phyloP scores from a whole-genome alignment of 2,329 filamentous ascomycete genomes.

The Penicillium aurantiogriseum region DNA sequence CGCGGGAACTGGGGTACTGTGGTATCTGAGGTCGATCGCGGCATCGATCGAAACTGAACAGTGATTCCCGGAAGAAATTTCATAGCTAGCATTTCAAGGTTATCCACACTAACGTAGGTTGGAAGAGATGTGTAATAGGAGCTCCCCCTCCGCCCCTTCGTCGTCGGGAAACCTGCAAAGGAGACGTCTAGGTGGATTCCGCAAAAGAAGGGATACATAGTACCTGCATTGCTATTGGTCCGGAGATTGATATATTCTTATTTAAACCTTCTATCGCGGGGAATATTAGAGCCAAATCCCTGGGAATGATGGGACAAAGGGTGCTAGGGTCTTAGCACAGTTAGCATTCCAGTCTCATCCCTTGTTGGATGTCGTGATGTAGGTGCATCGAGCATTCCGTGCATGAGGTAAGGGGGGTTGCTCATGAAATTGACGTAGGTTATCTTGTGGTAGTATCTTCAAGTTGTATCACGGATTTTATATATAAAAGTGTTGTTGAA shows the following conservation, averaged over 20 bases:
- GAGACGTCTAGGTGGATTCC: conserved; percentile 1
- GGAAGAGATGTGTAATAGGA: not conserved
- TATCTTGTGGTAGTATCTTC: not conserved
- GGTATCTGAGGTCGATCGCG: not conserved
- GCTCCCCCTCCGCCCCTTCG: not conserved
- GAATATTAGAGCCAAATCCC: not conserved
- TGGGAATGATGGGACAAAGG: conserved; percentile 8
- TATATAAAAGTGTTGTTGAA: not conserved
- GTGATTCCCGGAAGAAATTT: not conserved
- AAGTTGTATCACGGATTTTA: not conserved
- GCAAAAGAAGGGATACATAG: conserved; percentile 1
- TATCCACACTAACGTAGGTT: not conserved
- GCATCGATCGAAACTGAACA: not conserved
- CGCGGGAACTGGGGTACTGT: not conserved
- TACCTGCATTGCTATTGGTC: not conserved
- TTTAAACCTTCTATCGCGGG: not conserved
- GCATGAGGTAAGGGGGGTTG: not conserved
- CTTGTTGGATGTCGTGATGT: conserved; percentile 1
- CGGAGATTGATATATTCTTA: not conserved
- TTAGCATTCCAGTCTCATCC: conserved; percentile 3
- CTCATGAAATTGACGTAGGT: not conserved
- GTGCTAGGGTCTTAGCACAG: not conserved
- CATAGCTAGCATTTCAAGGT: conserved; percentile 1
- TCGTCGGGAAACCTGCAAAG: not conserved
- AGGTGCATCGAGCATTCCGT: conserved; percentile 5